Conservation (phyloP, 2,329 filamentous ascomycete species). For the Coniochaeta sp. region DNA sequence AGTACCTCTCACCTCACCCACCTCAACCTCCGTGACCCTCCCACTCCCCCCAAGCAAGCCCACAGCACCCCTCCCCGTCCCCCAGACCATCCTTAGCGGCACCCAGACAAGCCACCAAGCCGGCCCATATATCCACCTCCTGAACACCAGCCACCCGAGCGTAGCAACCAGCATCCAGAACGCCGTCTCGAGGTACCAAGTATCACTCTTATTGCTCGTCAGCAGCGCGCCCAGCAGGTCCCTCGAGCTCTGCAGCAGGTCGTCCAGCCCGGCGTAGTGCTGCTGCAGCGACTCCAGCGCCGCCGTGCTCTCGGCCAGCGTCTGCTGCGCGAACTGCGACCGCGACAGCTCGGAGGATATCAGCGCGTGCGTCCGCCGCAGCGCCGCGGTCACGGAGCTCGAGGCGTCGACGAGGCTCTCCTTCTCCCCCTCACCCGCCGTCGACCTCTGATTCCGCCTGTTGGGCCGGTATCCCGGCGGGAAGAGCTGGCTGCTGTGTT, state of each 20-base stretch:
- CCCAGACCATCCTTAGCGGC: conserved; percentile 63
- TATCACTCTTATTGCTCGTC: conserved; percentile 88
- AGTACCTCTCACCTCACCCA: conserved; percentile 16
- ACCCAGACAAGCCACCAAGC: conserved; percentile 84
- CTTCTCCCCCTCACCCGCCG: too few relatives aligned
- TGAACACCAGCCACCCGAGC: conserved; percentile 77
- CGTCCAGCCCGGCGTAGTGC: conserved; percentile 72
- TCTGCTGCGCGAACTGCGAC: conserved; percentile 85
- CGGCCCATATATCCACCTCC: conserved; percentile 80
- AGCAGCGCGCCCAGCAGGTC: conserved; percentile 73
- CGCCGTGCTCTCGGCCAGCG: conserved; percentile 73
- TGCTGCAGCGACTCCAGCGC: conserved; percentile 76
- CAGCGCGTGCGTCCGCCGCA: conserved; percentile 78
- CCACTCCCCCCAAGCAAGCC: conserved; percentile 36
- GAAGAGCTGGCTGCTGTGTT: conserved; percentile 12
- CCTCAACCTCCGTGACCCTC: conserved; percentile 16
- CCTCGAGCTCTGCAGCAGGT: conserved; percentile 65
- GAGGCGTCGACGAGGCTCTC: conserved; percentile 70
- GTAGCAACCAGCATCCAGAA: conserved; percentile 76
- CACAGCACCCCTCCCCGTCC: conserved; percentile 43
- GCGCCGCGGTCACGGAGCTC: conserved; percentile 73
- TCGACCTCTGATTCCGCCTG: conserved; percentile 20
- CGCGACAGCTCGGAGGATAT: conserved; percentile 79
- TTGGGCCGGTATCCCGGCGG: conserved; percentile 14
- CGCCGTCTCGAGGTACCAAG: conserved; percentile 91